Base-by-base conservation (phyloP, 208 protist species). In the Wallacemonas sp. region DNA sequence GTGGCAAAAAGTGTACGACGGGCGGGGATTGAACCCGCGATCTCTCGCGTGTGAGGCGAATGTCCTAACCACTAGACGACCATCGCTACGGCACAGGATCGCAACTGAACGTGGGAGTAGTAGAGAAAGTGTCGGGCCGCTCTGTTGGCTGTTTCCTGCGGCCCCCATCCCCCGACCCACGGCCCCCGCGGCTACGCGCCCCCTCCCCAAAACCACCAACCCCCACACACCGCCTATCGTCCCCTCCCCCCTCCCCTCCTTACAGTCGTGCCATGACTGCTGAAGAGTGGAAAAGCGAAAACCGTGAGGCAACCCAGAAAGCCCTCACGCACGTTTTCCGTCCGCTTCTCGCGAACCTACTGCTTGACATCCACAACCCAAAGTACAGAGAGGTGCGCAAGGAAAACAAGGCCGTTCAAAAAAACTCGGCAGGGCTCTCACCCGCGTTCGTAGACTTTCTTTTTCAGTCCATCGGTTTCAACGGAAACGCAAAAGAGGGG, bases 31-130 rank as follows among this genome's bases (percentile, higher is more conserved):
- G 86, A 93, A 95, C 86, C 89, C 89, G 86, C 90, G 85, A 93
- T 92, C 86, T 92, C 90, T 93, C 87, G 84, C 90, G 90, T 95
- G 87, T 94, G 87, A 94, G 88, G 90, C 90, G 88, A 93, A 96
- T 94, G 88, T 94, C 90, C 88, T 96, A 96, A 96, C 90, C 90
- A 94, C 90, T 94, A 94, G 90, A 96, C 88, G 88, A 96, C 90
- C 86, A 94, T 91, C 88, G 90, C 86, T 70, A 64, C 51, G 51
- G 51, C 41, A 21, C 9, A 19, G 31, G 6, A 8, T 39, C 6
- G 3, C 3, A 17, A 54, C 26, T 26, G 1, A 8, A 12, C 15
- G 14, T 30, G 8, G 15, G 44, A 49, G 44, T 0, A 19, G 19
- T 11, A 8, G 11, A 19, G 22, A 46, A 46, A 19, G 22, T 19